Conservation (phyloP, 208 protist genomes). For the Porcisia hertigi region DNA sequence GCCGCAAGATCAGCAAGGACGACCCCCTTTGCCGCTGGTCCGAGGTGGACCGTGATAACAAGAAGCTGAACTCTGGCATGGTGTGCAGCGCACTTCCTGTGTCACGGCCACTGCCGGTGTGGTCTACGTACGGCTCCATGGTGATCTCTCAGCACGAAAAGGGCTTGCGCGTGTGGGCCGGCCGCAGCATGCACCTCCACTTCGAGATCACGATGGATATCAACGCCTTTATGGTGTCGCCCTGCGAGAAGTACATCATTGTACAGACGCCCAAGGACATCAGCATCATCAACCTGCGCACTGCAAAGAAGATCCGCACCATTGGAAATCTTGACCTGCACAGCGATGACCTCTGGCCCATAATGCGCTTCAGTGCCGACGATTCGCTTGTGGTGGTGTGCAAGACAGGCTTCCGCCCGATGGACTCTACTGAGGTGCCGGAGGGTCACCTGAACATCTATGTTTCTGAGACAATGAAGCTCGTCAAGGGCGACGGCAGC, state of each 20-base stretch:
- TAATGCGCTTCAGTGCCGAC: slow-evolving; percentile 86
- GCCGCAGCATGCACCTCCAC: slow-evolving; percentile 78
- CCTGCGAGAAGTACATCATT: slow-evolving; percentile 89
- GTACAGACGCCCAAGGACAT: slow-evolving; percentile 81
- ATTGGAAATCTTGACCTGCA: slow-evolving; percentile 82
- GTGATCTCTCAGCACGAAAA: slow-evolving; percentile 78
- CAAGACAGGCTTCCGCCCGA: slow-evolving; percentile 59
- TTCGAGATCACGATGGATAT: slow-evolving; percentile 82
- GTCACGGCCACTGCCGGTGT: slow-evolving; percentile 76
- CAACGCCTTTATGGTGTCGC: slow-evolving; percentile 83
- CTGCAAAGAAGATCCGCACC: slow-evolving; percentile 80
- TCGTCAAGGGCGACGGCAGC: slow-evolving; percentile 55
- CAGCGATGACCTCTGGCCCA: slow-evolving; percentile 80
- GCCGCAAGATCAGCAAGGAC: slow-evolving; percentile 63
- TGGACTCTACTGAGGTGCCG: slow-evolving; percentile 30
- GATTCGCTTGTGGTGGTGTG: slow-evolving; percentile 84
- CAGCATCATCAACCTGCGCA: slow-evolving; percentile 79
- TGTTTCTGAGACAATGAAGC: slow-evolving; percentile 70
- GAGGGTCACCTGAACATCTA: slow-evolving; percentile 81
- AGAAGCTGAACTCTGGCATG: slow-evolving; percentile 61
- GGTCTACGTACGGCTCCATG: slow-evolving; percentile 87
- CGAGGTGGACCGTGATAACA: slow-evolving; percentile 74
- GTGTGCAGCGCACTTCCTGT: slow-evolving; percentile 66
- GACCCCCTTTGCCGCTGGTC: slow-evolving; percentile 77
- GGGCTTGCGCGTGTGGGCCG: slow-evolving; percentile 84